A percentile compares a stretch with the other conserved stretches of the same genome.
phyloP scores from a whole-genome alignment of 2,329 filamentous ascomycete genomes.

The Xylariomycetidae sp. region DNA sequence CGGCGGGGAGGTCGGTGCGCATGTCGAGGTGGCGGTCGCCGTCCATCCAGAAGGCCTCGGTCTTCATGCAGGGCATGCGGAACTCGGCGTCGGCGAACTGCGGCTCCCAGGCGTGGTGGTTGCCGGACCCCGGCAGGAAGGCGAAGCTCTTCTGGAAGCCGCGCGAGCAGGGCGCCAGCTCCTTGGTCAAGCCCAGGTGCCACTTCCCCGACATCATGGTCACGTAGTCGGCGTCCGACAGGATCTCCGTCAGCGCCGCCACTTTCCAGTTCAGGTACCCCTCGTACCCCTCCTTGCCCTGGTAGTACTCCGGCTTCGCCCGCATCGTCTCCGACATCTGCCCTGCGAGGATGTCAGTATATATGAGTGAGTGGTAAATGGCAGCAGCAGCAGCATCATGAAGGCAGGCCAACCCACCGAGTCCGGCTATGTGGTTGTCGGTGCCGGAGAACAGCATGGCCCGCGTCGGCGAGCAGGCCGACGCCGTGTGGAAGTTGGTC shows the following conservation, averaged over 20 bases:
- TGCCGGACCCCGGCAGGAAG: slow-evolving; percentile 36
- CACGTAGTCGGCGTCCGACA: slow-evolving; percentile 24
- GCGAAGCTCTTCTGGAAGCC: slow-evolving; percentile 36
- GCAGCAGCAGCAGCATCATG: not conserved
- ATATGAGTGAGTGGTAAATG: not conserved
- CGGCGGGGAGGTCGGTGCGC: not conserved
- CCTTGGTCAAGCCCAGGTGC: slow-evolving; percentile 24
- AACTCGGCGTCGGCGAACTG: slow-evolving; percentile 13
- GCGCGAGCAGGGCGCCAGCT: slow-evolving; percentile 30
- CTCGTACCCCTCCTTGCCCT: slow-evolving; percentile 23
- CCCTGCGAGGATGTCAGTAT: not conserved
- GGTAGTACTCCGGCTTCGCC: not conserved
- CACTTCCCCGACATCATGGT: slow-evolving; percentile 14
- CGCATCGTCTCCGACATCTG: not conserved
- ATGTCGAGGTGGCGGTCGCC: not conserved
- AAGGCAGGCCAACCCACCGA: slow-evolving; percentile 43
- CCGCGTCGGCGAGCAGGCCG: slow-evolving; percentile 51
- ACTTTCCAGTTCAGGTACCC: slow-evolving; percentile 24
- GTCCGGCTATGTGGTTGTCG: slow-evolving; percentile 47
- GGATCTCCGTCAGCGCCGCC: slow-evolving; percentile 35
- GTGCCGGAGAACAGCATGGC: slow-evolving; percentile 57
- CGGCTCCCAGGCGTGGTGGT: slow-evolving; percentile 51
- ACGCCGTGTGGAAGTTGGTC: slow-evolving; percentile 53
- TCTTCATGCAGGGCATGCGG: slow-evolving; percentile 9
- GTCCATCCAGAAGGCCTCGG: slow-evolving; percentile 19